Percentiles rank a stretch among this genome's conserved stretches.
These are phyloP conservation scores for Hirschfeldia incana DNA, from an alignment of 345 rosid species.

Conservation along the genomic window DNA sequence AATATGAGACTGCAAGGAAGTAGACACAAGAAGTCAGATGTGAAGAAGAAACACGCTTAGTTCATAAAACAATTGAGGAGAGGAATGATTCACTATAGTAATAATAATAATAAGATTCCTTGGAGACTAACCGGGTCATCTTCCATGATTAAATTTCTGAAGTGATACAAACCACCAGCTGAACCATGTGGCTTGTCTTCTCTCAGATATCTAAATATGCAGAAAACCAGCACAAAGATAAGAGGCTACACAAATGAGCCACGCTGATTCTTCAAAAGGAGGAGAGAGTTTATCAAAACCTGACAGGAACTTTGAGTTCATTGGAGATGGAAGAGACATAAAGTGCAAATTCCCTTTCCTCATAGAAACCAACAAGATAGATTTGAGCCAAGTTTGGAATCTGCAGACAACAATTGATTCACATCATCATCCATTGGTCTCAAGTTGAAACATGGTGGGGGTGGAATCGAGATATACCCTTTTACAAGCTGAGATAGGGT, in stretches of 20 bases:
- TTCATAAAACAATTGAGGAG: neutral
- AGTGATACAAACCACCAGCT: constrained; percentile 84
- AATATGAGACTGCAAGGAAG: constrained; percentile 73
- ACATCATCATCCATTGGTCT: constrained; percentile 1
- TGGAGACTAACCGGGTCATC: constrained; percentile 62
- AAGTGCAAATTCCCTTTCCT: constrained; percentile 85
- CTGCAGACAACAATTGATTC: constrained; percentile 37
- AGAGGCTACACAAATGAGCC: neutral
- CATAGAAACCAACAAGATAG: constrained; percentile 83
- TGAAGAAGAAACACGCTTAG: constrained; percentile 17
- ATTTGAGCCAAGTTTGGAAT: constrained; percentile 80
- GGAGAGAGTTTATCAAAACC: constrained; percentile 44
- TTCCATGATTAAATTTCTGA: constrained; percentile 81
- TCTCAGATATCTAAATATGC: constrained; percentile 60
- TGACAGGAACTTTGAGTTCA: constrained; percentile 82
- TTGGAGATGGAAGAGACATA: constrained; percentile 83
- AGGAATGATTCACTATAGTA: neutral
- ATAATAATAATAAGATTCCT: neutral
- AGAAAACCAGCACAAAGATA: neutral
- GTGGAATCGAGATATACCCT: constrained; percentile 47
- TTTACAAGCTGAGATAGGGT: constrained; percentile 96
- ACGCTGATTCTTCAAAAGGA: neutral
- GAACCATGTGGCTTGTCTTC: constrained; percentile 94
- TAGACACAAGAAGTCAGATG: constrained; percentile 6
- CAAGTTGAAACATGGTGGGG: neutral